Conservation (phyloP, 2,329 filamentous ascomycete genomes). For the Ustilaginoidea virens region DNA sequence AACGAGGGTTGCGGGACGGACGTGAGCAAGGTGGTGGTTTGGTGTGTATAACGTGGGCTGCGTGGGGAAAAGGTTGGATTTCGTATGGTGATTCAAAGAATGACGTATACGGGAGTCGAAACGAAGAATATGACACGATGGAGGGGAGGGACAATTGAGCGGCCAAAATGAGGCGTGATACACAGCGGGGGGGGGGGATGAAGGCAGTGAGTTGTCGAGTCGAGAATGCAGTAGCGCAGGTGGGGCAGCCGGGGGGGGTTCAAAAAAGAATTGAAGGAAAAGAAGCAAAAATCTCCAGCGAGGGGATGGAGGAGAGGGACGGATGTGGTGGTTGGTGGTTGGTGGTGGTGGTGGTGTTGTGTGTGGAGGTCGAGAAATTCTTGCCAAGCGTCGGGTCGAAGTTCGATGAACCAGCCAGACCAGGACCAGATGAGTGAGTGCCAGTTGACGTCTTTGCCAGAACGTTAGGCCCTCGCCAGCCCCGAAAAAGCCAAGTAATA, state of each 20-base stretch:
- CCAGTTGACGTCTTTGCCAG: neutral
- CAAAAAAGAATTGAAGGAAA: no score
- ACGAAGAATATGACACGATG: no score
- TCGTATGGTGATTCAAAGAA: no score
- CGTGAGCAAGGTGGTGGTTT: neutral
- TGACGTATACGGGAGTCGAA: slow-evolving; percentile 3
- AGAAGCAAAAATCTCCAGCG: no score
- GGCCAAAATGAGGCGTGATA: no score
- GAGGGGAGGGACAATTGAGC: no score
- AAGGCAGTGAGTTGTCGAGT: slow-evolving; percentile 1
- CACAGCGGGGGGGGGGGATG: no score
- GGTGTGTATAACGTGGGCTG: slow-evolving; percentile 1
- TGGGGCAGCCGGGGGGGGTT: no score
- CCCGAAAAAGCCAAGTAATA: no score
- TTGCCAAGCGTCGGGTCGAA: neutral
- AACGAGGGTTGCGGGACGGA: neutral
- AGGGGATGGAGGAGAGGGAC: no score
- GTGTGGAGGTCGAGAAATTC: slow-evolving; percentile 2
- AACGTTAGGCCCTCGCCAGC: no score
- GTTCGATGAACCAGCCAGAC: neutral
- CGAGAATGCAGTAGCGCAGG: no score
- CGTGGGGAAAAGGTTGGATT: neutral
- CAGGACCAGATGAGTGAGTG: neutral
- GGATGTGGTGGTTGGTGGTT: slow-evolving; percentile 1
- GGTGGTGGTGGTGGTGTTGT: slow-evolving; percentile 4